A percentile compares a stretch with the other conserved stretches of the same genome.
These are phyloP conservation scores for Melianthus villosus DNA, from an alignment of 441 rosid species.

Conservation along the genomic window DNA sequence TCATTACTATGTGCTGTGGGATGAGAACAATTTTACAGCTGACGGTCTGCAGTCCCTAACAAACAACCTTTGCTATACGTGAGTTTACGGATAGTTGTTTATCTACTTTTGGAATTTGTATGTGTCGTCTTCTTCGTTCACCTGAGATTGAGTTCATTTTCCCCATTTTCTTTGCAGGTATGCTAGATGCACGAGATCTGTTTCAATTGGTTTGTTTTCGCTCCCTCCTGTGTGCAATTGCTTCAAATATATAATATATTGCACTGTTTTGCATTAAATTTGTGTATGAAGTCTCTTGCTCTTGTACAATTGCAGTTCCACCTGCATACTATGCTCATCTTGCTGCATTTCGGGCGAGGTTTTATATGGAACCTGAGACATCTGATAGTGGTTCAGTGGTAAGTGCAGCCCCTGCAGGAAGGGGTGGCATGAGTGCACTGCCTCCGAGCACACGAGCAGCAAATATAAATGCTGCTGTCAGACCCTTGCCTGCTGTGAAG, in stretches of 20 bases:
- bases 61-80: slow-evolving; percentile 91
- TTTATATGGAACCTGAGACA: slow-evolving; percentile 83
- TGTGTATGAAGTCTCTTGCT: background rate
- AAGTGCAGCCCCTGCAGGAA: too few species aligned
- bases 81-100: too few species aligned
- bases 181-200: slow-evolving; percentile 92
- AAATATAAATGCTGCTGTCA: slow-evolving; percentile 49
- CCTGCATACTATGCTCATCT: slow-evolving; percentile 96
- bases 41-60: slow-evolving; percentile 95
- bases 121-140: too few species aligned
- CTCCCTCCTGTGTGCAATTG: background rate
- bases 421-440: too few species aligned
- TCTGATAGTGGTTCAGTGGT: slow-evolving; percentile 58
- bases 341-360: slow-evolving; percentile 93
- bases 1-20: slow-evolving; percentile 98
- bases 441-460: slow-evolving; percentile 21
- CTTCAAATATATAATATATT: background rate
- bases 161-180: too few species aligned
- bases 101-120: too few species aligned
- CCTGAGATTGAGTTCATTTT: too few species aligned
- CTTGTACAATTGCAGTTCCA: slow-evolving; percentile 43
- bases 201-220: slow-evolving; percentile 57
- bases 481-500: slow-evolving; percentile 84
- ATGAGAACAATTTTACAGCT: slow-evolving; percentile 90
- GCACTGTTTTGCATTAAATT: background rate